Evolutionary conservation across 2,329 filamentous ascomycete genomes (phyloP), one percentile per base, ranked within the genome.

Genomic region (Paraphoma chrysanthemicola): DNA sequence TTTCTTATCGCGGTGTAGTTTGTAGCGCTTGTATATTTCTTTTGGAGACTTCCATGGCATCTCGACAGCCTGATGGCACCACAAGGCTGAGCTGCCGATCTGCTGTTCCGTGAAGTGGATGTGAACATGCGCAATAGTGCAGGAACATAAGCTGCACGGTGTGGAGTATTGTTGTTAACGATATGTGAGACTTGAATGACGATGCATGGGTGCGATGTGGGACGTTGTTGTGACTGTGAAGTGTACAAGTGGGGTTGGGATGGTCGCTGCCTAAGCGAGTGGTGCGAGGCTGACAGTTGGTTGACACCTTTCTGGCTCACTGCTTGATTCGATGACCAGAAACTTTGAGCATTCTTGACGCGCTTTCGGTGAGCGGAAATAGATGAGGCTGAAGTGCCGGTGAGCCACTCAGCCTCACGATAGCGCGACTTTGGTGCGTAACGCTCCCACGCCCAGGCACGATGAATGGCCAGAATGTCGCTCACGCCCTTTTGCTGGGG

Each of bases 231-330:
- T 23, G 23, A 23, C 23, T 23, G 23, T 46, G 44, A 46, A 9
- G 44, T 30, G 28, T 29, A n/a, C 12, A 46, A 46, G 44, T 46
- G 44, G 44, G 44, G 44, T 30, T 12, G 44, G 44, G 44, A 23
- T 44, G 23, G 33, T 36, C 14, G 29, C 31, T 46, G 44, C 44
- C 44, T 46, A 46, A 46, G 44, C 44, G 44, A 46, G 29, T n/a
- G 17, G 44, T 42, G 42, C 29, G 44, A 46, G 43, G 17, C 43
- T 44, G 43, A 29, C 14, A 17, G 2, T 17, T 18, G 12, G 3
- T 43, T n/a, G 17, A 9, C 23, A 9, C 23, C n/a, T 30, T 30
- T 23, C 9, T 33, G 29, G 9, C 33, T 36, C 14, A 23, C 23
- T 2, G 23, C 23, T 23, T 23, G 23, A 23, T 23, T 23, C 23